A percentile compares a stretch with the other conserved stretches of the same genome.
Evolutionary conservation across 2,329 filamentous ascomycete species (phyloP).

Genomic region (Fusarium xyrophilum): DNA sequence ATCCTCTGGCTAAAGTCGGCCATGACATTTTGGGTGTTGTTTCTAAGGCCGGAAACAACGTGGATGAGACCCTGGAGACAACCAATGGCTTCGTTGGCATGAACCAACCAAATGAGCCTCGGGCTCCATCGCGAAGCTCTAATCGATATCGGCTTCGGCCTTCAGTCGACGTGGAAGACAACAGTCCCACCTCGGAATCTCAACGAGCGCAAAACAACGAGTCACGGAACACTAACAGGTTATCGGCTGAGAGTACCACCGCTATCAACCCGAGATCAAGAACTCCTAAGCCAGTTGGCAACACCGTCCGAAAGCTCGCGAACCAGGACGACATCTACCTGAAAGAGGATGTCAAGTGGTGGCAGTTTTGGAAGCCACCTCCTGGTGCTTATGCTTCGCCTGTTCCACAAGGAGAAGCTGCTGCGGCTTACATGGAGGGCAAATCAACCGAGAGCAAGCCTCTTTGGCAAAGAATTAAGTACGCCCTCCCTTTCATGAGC

Average conservation of each 20-base stretch:
- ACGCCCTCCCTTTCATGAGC: slow-evolving; percentile 54
- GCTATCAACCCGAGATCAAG: too few relatives aligned
- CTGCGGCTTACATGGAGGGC: slow-evolving; percentile 44
- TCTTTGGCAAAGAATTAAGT: slow-evolving; percentile 59
- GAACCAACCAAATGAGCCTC: neutral
- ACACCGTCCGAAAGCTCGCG: accelerated
- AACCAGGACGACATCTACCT: accelerated
- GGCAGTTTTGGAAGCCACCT: slow-evolving; percentile 70
- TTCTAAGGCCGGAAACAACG: slow-evolving; percentile 54
- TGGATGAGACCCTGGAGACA: slow-evolving; percentile 61
- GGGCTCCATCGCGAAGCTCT: slow-evolving; percentile 35
- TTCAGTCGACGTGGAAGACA: slow-evolving; percentile 46
- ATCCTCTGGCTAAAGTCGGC: slow-evolving; percentile 55
- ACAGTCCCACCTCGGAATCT: too few relatives aligned
- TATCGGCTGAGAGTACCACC: slow-evolving; percentile 51
- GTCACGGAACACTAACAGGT: slow-evolving; percentile 46
- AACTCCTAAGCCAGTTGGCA: too few relatives aligned
- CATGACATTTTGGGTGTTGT: slow-evolving; percentile 57
- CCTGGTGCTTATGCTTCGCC: slow-evolving; percentile 67
- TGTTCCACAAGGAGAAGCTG: slow-evolving; percentile 62
- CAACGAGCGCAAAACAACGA: slow-evolving; percentile 45
- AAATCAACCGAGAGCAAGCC: slow-evolving; percentile 54
- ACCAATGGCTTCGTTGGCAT: slow-evolving; percentile 60
- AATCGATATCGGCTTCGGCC: slow-evolving; percentile 39
- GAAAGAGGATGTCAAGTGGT: slow-evolving; percentile 59